These are phyloP conservation scores for Tylopilus sp. DNA, from an alignment of 768 basidiomycete genomes.

Conservation along the genomic window DNA sequence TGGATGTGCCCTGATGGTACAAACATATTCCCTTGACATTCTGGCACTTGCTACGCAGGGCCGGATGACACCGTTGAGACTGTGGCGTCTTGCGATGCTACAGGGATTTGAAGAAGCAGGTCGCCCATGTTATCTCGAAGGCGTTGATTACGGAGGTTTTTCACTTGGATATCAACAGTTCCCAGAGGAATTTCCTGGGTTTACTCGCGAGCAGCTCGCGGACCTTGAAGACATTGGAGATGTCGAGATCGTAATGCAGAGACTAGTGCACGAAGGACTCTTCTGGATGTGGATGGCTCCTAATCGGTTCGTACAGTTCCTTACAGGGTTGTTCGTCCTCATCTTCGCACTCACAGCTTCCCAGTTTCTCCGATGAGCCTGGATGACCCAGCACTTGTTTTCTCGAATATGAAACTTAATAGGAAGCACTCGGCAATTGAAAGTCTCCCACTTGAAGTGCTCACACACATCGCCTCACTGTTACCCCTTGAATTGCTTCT, in stretches of 20 bases:
- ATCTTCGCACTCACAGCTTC: not conserved
- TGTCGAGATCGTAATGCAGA: not conserved
- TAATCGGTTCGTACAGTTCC: not conserved
- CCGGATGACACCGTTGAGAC: not conserved
- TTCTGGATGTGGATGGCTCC: slow-evolving; percentile 1
- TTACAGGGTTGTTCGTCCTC: not conserved
- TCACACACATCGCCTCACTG: not conserved
- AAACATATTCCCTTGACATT: not conserved
- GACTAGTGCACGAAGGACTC: not conserved
- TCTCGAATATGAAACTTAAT: not conserved
- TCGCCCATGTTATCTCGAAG: not conserved
- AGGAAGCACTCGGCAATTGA: not conserved
- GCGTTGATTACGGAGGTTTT: not conserved
- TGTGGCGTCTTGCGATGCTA: not conserved
- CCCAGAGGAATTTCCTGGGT: not conserved
- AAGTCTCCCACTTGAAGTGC: not conserved
- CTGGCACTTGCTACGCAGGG: not conserved
- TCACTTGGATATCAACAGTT: not conserved
- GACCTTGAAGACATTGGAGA: not conserved
- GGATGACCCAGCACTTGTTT: not conserved
- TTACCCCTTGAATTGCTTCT: not conserved
- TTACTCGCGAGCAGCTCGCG: not conserved
- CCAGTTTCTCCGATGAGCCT: not conserved
- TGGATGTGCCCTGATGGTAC: not conserved
- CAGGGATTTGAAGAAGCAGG: not conserved